Percentiles rank a stretch among this genome's conserved stretches.
Evolutionary conservation across 2,329 filamentous ascomycete species (phyloP).

Genomic region (Zalaria sp.): DNA sequence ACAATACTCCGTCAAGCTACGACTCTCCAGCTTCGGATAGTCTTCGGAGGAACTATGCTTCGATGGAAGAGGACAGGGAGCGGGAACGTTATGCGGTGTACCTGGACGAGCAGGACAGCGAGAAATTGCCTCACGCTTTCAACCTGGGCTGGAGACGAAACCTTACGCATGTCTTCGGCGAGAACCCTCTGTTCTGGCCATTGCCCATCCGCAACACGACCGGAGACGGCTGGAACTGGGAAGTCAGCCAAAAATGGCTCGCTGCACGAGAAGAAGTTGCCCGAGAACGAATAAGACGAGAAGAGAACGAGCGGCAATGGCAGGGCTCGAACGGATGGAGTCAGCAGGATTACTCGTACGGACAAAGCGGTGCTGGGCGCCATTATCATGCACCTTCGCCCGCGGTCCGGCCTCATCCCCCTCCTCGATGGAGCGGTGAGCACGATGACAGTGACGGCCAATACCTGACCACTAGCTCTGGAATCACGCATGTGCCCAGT

Average conservation of each 20-base stretch:
- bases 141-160: slow-evolving; percentile 77
- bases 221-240: slow-evolving; percentile 91
- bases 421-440: background rate
- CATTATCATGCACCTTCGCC: slow-evolving; percentile 1
- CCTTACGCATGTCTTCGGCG: slow-evolving; percentile 67
- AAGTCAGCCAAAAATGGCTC: slow-evolving; percentile 66
- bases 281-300: slow-evolving; percentile 32
- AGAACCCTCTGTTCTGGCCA: slow-evolving; percentile 56
- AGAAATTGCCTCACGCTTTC: slow-evolving; percentile 84
- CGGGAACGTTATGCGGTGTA: slow-evolving; percentile 62
- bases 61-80: slow-evolving; percentile 50
- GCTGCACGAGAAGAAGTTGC: slow-evolving; percentile 45
- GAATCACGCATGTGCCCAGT: slow-evolving; percentile 16
- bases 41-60: slow-evolving; percentile 32
- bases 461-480: slow-evolving; percentile 21
- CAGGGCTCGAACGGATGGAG: slow-evolving; percentile 1
- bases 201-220: slow-evolving; percentile 73
- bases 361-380: slow-evolving; percentile 2
- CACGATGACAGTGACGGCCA: slow-evolving; percentile 15
- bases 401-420: background rate
- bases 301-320: slow-evolving; percentile 19
- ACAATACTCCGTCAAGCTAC: slow-evolving; percentile 15
- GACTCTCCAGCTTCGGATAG: slow-evolving; percentile 31
- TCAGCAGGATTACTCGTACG: background rate
- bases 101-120: slow-evolving; percentile 77